Conservation (phyloP, 768 basidiomycete genomes). For the Boletus rubropictus region DNA sequence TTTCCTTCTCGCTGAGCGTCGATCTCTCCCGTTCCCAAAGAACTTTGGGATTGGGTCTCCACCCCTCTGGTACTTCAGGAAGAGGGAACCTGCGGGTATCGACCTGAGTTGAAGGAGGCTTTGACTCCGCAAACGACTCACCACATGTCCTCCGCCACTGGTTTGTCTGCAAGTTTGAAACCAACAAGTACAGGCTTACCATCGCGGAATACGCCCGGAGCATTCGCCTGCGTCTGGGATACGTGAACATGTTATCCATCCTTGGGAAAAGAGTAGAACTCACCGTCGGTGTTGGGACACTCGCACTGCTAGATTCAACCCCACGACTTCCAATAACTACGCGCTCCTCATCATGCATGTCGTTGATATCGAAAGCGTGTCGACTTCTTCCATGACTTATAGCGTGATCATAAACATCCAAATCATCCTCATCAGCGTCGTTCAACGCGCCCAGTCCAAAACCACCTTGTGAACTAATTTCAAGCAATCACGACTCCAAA, state of each 20-base stretch:
- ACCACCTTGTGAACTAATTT: constrained; percentile 48
- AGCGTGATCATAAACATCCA: constrained; percentile 70
- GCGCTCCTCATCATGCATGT: constrained; percentile 59
- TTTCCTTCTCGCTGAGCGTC: constrained; percentile 41
- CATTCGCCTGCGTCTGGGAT: constrained; percentile 14
- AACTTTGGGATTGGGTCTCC: constrained; percentile 79
- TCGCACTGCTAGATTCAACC: constrained; percentile 7
- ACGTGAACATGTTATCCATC: constrained; percentile 8
- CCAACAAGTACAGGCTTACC: constrained; percentile 70
- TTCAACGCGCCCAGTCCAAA: constrained; percentile 88
- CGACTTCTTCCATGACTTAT: constrained; percentile 37
- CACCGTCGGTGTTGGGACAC: constrained; percentile 9
- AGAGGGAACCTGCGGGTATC: constrained; percentile 62
- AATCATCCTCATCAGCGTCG: constrained; percentile 90
- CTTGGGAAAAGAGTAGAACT: neutral
- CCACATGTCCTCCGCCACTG: constrained; percentile 69
- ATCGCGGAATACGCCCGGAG: constrained; percentile 54
- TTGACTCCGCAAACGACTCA: constrained; percentile 30
- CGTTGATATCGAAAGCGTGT: constrained; percentile 60
- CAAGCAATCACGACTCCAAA: neutral
- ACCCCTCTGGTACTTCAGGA: constrained; percentile 75
- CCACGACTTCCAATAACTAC: constrained; percentile 37
- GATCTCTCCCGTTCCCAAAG: constrained; percentile 57
- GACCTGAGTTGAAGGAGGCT: constrained; percentile 15
- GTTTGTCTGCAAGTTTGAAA: constrained; percentile 63